A percentile compares a stretch with the other conserved stretches of the same genome.
Evolutionary conservation across 768 basidiomycete genomes (phyloP).

Genomic region (Lyophyllum semitale): DNA sequence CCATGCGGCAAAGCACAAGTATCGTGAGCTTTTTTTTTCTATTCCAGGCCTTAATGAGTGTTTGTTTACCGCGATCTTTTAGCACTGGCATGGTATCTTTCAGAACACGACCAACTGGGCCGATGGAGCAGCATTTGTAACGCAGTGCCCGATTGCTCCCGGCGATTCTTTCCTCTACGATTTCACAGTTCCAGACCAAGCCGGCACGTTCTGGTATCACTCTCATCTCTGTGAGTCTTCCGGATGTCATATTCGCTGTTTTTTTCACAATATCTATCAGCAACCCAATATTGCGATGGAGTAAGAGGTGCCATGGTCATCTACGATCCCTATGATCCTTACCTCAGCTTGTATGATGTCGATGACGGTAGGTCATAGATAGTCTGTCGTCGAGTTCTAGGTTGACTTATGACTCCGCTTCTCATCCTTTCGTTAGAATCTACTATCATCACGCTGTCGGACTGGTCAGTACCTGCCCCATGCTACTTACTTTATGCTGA

Average conservation of each 20-base stretch:
- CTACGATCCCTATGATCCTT: conserved; percentile 37
- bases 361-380: conserved; percentile 10
- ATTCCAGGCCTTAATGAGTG: conserved; percentile 7
- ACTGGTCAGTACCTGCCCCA: conserved; percentile 34
- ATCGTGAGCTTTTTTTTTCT: conserved; percentile 16
- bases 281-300: conserved; percentile 51
- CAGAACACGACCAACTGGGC: conserved; percentile 34
- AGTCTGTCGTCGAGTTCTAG: no score
- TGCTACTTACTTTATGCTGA: background rate
- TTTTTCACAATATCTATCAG: conserved; percentile 8
- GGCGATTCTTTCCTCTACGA: conserved; percentile 37
- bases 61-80: background rate
- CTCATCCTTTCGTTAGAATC: conserved; percentile 28
- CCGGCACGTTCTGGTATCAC: conserved; percentile 31
- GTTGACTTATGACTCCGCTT: no score
- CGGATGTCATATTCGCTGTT: background rate
- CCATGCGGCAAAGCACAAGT: conserved; percentile 16
- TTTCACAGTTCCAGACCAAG: no score
- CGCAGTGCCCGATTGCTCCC: no score
- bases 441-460: conserved; percentile 43
- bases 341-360: conserved; percentile 26
- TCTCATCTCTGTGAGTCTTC: conserved; percentile 24
- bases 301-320: conserved; percentile 38
- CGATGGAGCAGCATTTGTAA: no score
- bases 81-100: conserved; percentile 49